phyloP scores from a whole-genome alignment of 192 early-diverging fungal species.

The Entomortierella lignicola region DNA sequence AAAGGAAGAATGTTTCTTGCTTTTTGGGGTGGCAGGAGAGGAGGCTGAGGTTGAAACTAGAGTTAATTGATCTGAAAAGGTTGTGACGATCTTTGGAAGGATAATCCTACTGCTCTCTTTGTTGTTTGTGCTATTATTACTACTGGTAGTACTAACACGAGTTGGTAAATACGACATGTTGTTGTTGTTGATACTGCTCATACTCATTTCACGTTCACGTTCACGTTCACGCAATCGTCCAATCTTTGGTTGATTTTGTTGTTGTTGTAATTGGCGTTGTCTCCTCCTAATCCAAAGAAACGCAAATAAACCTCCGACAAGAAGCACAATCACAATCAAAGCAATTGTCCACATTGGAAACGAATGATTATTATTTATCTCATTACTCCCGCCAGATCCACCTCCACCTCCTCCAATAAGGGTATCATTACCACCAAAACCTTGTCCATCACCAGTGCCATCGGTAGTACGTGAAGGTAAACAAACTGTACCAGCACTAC shows the following conservation, averaged over 20 bases:
- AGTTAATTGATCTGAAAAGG: background rate
- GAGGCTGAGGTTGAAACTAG: background rate
- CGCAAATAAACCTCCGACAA: slow-evolving; percentile 7
- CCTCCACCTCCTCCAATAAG: too few relatives aligned
- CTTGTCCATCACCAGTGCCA: too few relatives aligned
- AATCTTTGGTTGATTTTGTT: background rate
- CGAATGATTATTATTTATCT: background rate
- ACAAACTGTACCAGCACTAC: slow-evolving; percentile 15
- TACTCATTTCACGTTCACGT: slow-evolving; percentile 14
- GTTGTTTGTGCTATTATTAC: background rate
- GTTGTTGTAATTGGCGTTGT: background rate
- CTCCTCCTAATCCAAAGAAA: slow-evolving; percentile 7
- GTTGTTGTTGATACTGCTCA: too few relatives aligned
- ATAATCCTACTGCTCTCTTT: background rate
- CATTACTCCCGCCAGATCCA: background rate
- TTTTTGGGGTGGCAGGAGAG: background rate
- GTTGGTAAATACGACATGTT: background rate
- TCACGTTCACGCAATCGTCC: slow-evolving; percentile 5
- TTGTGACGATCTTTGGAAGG: slow-evolving; percentile 8
- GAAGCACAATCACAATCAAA: slow-evolving; percentile 4
- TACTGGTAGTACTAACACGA: background rate
- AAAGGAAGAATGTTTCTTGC: background rate
- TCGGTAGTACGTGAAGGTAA: background rate
- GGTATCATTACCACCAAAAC: too few relatives aligned
- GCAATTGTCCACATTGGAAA: slow-evolving; percentile 22